Evolutionary conservation across 148 eudicot species (phyloP), one percentile per base, ranked within the genome.

Genomic region (Amaranthus hypochondriacus): DNA sequence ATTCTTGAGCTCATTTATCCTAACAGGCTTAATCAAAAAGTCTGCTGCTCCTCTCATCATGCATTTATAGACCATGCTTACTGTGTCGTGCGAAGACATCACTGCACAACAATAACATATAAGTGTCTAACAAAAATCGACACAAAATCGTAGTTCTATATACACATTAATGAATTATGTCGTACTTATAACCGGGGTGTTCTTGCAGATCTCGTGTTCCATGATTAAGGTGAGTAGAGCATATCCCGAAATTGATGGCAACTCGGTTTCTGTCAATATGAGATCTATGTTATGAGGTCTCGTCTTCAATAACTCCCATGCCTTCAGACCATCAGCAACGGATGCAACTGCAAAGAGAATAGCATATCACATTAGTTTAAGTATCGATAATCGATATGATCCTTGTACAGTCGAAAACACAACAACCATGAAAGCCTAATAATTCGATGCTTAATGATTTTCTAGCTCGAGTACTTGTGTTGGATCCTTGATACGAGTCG

Each of bases 111-210:
- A 84, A 69, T 49, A 70, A 77, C 3, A 71, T 18, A 71, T 28
- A 63, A 80, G 47, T 66, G n/a, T 56, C 21, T 51, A 14, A 28
- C 6, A 52, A 28, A 28, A 28, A 18, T 14, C 15, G 46, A 72
- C 54, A 44, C 8, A 58, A 62, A 56, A 28, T 28, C 39, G 39
- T 28, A 42, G 11, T 5, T 42, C 10, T 7, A 14, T 60, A 9
- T 7, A 14, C 9, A 57, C 54, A 14, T 14, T 51, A 15, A 51
- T 53, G 11, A 14, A 8, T 4, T 28, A 12, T 15, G 44, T 14
- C 91, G 28, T 94, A 94, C 98, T 94, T 89, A 94, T 94, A 71
- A 94, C 96, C 5, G 98, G 98, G 72, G 86, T 94, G 79, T 87
- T 86, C 74, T 86, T 94, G 96, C 96, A 94, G 82, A 85, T 75